Percentiles rank a stretch among this genome's conserved stretches.
Conservation (phyloP, 495 filamentous ascomycete species). For the Penicillium dipodomyicola region DNA sequence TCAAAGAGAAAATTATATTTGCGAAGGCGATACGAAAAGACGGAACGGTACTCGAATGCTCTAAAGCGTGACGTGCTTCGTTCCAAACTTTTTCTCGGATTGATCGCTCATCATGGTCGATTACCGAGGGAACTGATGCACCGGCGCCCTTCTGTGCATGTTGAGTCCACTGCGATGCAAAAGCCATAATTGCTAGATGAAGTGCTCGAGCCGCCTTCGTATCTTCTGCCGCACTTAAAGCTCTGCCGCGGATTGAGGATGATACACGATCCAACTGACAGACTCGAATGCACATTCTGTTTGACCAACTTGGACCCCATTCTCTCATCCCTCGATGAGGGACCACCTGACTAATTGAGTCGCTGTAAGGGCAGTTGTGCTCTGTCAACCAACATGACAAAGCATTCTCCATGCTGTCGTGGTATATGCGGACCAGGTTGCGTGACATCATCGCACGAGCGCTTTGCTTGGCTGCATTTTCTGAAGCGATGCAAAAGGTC, state of each 20-base stretch:
- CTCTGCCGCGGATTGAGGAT: slow-evolving; percentile 27
- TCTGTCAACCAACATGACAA: slow-evolving; percentile 50
- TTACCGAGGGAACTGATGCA: slow-evolving; percentile 2
- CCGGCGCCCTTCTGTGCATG: slow-evolving; percentile 21
- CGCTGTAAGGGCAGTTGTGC: slow-evolving; percentile 44
- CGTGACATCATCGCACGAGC: slow-evolving; percentile 34
- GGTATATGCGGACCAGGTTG: slow-evolving; percentile 44
- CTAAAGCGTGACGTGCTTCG: slow-evolving; percentile 39
- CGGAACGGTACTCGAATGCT: slow-evolving; percentile 34
- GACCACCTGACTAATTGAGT: slow-evolving; percentile 7
- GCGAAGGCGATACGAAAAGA: slow-evolving; percentile 48
- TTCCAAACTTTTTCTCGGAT: slow-evolving; percentile 46
- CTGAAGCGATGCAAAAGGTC: slow-evolving; percentile 14
- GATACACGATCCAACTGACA: slow-evolving; percentile 39
- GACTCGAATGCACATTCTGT: slow-evolving; percentile 45
- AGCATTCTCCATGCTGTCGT: slow-evolving; percentile 49
- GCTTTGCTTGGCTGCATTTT: slow-evolving; percentile 21
- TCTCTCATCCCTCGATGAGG: slow-evolving; percentile 21
- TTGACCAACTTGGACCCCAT: slow-evolving; percentile 43
- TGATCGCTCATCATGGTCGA: slow-evolving; percentile 29
- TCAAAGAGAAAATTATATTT: slow-evolving; percentile 46
- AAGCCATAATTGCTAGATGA: slow-evolving; percentile 44
- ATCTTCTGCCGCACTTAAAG: slow-evolving; percentile 36
- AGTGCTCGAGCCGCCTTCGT: slow-evolving; percentile 36
- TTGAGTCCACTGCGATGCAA: slow-evolving; percentile 48